Evolutionary conservation across 2,329 filamentous ascomycete genomes (phyloP).

Genomic region (Nectriaceae sp.): DNA sequence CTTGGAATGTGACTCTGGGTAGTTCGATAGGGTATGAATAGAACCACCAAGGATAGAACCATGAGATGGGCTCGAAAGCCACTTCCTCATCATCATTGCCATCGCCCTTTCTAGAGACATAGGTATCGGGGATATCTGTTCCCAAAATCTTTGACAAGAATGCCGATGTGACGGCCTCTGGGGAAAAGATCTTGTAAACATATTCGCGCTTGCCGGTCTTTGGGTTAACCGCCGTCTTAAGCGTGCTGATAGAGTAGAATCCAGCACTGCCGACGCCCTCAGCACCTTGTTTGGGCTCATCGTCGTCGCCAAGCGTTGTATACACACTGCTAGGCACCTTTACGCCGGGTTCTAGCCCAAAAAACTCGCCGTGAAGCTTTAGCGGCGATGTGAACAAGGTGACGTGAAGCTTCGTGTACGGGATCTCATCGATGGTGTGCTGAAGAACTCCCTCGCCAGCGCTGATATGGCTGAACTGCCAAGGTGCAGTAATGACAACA

Average conservation of each 20-base stretch:
- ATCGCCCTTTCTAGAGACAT: slow-evolving; percentile 32
- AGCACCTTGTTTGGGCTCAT: slow-evolving; percentile 50
- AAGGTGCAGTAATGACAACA: slow-evolving; percentile 80
- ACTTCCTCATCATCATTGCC: slow-evolving; percentile 34
- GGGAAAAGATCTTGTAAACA: slow-evolving; percentile 68
- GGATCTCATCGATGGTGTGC: slow-evolving; percentile 71
- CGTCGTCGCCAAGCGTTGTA: slow-evolving; percentile 72
- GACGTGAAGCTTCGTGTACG: slow-evolving; percentile 84
- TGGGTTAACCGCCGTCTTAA: slow-evolving; percentile 66
- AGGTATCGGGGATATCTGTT: slow-evolving; percentile 45
- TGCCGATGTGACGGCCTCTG: slow-evolving; percentile 50
- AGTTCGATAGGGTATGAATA: slow-evolving; percentile 81
- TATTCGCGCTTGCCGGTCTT: slow-evolving; percentile 54
- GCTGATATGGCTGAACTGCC: slow-evolving; percentile 75
- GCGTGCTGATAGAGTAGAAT: slow-evolving; percentile 84
- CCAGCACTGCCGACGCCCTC: slow-evolving; percentile 69
- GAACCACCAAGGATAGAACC: slow-evolving; percentile 79
- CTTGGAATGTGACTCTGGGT: slow-evolving; percentile 87
- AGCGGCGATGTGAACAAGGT: slow-evolving; percentile 83
- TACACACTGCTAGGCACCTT: slow-evolving; percentile 73
- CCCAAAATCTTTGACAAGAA: slow-evolving; percentile 58
- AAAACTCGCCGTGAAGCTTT: slow-evolving; percentile 70
- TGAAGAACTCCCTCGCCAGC: slow-evolving; percentile 68
- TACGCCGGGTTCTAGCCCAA: slow-evolving; percentile 62
- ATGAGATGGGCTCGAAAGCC: slow-evolving; percentile 59